Evolutionary conservation across 139 green algal species (phyloP), one percentile per base, ranked within the genome.

Genomic region (Eudorina sp.): DNA sequence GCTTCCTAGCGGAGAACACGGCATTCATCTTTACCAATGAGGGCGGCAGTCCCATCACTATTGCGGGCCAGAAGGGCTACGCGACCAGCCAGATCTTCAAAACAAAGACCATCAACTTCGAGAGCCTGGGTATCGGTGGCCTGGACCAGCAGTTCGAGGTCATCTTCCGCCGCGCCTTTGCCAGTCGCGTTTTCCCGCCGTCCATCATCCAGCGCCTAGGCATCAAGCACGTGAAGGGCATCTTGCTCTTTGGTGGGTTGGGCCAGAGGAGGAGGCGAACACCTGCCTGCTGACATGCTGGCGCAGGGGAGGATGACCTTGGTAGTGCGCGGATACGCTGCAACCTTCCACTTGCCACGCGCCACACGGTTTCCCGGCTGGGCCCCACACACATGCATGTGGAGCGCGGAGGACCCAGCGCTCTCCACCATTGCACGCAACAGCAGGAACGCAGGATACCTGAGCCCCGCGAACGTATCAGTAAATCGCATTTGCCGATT

Each of bases 121-220:
- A 98, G 90, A 95, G 96, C 90, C 94, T 99, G 76, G 98, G 98
- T 64, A 99, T 99, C 86, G 98, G 98, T 34, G 98, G 98, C 51
- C 90, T 99, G 74, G 97, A 99, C 92, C 87, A 86, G 64, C 97
- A 99, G 93, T 99, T 99, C 92, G 96, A 97, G 73, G 94, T 97
- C 66, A 99, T 99, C 91, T 99, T 99, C 94, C 92, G 98, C 27
- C 93, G 97, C 34, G 96, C 96, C n/a, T 99, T 99, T 92, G 96
- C 97, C 23, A 98, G 95, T 2, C 93, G 98, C 53, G 96, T 99
- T 25, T 99, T 99, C 84, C 96, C 98, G 13, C 95, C 97, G 34
- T 90, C 88, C 66, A 94, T 99, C 18, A 93, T 98, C 31, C 93
- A 98, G 91, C 90, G 94, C 62, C 92, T 99, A 73, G 98, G 98